Conservation (phyloP, 208 protist species). For the Leishmania guyanensis region DNA sequence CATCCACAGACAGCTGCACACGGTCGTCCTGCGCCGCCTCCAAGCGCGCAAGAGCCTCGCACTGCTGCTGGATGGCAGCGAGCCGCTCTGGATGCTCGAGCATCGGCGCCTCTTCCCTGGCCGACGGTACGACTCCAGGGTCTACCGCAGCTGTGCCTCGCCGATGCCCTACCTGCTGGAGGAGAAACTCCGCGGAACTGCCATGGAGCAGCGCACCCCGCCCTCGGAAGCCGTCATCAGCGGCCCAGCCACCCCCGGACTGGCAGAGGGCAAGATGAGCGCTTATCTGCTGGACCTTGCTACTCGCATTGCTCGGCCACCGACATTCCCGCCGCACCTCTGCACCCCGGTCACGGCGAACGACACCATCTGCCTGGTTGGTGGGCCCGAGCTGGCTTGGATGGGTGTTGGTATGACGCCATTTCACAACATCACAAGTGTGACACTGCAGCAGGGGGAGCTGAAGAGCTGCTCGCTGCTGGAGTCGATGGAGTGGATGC, state of each 20-base stretch:
- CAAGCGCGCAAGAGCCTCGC: conserved; percentile 65
- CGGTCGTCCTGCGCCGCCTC: conserved; percentile 55
- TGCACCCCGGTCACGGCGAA: conserved; percentile 33
- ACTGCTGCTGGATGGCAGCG: conserved; percentile 68
- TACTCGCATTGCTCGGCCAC: conserved; percentile 34
- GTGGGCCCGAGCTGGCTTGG: conserved; percentile 61
- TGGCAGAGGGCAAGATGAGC: conserved; percentile 73
- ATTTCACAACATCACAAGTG: conserved; percentile 71
- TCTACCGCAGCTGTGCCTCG: conserved; percentile 75
- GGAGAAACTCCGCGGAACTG: conserved; percentile 45
- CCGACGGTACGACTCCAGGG: conserved; percentile 55
- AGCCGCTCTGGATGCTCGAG: conserved; percentile 75
- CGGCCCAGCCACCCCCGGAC: conserved; percentile 54
- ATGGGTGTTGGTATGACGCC: conserved; percentile 57
- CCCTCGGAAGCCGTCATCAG: conserved; percentile 61
- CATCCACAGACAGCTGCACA: conserved; percentile 54
- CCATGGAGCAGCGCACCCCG: conserved; percentile 43
- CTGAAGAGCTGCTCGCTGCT: conserved; percentile 60
- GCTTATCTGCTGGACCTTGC: conserved; percentile 80
- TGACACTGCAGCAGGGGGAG: conserved; percentile 62
- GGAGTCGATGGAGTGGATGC: conserved; percentile 71
- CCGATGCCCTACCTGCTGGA: conserved; percentile 75
- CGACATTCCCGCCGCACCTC: conserved; percentile 16
- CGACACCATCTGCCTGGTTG: conserved; percentile 72
- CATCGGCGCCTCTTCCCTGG: conserved; percentile 62